Conservation (phyloP, 805 yeast species). For the Candida ficus region DNA sequence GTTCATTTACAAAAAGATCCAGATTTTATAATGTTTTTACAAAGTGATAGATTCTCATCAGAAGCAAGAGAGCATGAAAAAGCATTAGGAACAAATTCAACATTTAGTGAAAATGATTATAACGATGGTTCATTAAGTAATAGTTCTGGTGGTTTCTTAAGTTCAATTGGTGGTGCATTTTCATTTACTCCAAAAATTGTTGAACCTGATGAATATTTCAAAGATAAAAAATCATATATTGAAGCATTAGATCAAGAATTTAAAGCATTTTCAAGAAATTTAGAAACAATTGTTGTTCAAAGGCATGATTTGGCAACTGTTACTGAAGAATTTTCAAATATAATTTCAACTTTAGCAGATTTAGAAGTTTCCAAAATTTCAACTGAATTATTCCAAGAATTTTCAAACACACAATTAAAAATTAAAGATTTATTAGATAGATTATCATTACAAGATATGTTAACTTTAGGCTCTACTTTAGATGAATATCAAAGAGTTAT, state of each 20-base stretch:
- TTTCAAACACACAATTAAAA: conserved; percentile 66
- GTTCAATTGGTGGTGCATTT: conserved; percentile 61
- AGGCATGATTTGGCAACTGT: conserved; percentile 67
- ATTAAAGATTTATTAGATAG: conserved; percentile 72
- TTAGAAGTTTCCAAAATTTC: conserved; percentile 69
- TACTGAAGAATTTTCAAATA: conserved; percentile 58
- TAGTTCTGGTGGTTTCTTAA: conserved; percentile 52
- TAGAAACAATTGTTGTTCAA: conserved; percentile 71
- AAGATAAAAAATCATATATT: conserved; percentile 60
- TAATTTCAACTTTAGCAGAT: conserved; percentile 57
- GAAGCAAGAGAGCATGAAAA: conserved; percentile 62
- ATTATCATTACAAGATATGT: conserved; percentile 75
- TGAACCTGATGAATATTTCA: conserved; percentile 78
- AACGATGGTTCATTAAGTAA: conserved; percentile 28
- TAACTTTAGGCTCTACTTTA: conserved; percentile 79
- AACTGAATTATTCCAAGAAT: conserved; percentile 58
- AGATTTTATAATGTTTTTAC: conserved; percentile 75
- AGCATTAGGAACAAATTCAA: conserved; percentile 45
- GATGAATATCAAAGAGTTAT: conserved; percentile 83
- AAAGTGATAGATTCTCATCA: conserved; percentile 64
- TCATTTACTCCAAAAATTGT: conserved; percentile 60
- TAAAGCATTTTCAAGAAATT: conserved; percentile 58
- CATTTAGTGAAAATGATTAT: conserved; percentile 22
- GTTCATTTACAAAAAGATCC: conserved; percentile 58
- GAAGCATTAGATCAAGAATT: conserved; percentile 72